Evolutionary conservation across 2,329 filamentous ascomycete species (phyloP).

Genomic region (Fusarium verticillioides): DNA sequence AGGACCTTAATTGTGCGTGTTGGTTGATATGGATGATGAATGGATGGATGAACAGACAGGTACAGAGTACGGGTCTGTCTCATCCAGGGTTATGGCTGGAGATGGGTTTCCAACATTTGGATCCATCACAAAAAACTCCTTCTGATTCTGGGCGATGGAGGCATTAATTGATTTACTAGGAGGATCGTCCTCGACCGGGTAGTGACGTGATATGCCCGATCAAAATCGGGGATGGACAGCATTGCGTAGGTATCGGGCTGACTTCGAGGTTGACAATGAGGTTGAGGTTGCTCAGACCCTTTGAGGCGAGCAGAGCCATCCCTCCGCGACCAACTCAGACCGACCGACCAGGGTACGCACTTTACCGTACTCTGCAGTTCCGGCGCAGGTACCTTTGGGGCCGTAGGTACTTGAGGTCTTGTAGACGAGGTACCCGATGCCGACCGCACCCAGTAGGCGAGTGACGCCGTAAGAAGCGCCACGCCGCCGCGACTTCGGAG

Average conservation of each 20-base stretch:
- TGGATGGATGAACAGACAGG: neutral
- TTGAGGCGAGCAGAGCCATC: conserved; percentile 7
- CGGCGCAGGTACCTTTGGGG: conserved; percentile 14
- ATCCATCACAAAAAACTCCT: conserved; percentile 2
- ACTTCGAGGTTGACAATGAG: conserved; percentile 20
- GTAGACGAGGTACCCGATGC: conserved; percentile 12
- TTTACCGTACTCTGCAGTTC: conserved; percentile 4
- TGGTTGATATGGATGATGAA: neutral
- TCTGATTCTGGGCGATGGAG: conserved; percentile 1
- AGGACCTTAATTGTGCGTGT: neutral
- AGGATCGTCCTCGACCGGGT: neutral
- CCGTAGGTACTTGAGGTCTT: conserved; percentile 24
- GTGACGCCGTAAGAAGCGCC: conserved; percentile 45
- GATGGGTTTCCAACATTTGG: conserved; percentile 8
- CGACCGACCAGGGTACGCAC: neutral
- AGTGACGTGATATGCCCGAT: conserved; percentile 29
- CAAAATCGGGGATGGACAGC: conserved; percentile 7
- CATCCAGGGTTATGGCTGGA: conserved; percentile 11
- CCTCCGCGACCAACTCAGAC: neutral
- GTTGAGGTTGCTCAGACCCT: conserved; percentile 31
- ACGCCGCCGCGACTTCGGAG: conserved; percentile 37
- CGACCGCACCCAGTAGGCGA: conserved; percentile 21
- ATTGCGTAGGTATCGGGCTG: conserved; percentile 8
- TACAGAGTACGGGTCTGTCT: neutral
- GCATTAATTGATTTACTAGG: neutral